These are phyloP conservation scores for Gyrodon lividus DNA, from an alignment of 768 basidiomycete species.

Conservation along the genomic window DNA sequence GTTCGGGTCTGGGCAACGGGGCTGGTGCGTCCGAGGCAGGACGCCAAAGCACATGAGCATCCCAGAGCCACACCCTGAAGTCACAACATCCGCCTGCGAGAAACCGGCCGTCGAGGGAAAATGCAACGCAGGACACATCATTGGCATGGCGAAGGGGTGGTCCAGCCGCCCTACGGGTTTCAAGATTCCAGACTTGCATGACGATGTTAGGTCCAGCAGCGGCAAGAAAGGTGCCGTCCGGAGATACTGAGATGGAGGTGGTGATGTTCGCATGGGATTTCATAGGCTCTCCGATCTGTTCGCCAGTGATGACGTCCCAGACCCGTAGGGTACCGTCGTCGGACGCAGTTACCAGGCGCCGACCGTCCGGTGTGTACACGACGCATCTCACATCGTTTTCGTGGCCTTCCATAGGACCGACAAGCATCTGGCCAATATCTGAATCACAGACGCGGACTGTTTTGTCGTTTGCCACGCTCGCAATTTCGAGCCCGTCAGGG, in stretches of 20 bases:
- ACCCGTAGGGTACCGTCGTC: constrained; percentile 32
- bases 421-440: constrained; percentile 37
- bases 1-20: constrained; percentile 9
- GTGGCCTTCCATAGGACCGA: constrained; percentile 27
- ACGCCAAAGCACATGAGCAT: constrained; percentile 19
- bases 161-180: constrained; percentile 17
- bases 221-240: constrained; percentile 30
- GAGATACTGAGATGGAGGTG: constrained; percentile 32
- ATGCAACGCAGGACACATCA: constrained; percentile 33
- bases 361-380: constrained; percentile 31
- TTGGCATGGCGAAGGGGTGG: constrained; percentile 27
- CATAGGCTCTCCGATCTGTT: constrained; percentile 32
- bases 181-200: constrained; percentile 33
- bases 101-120: constrained; percentile 29
- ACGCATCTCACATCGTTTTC: constrained; percentile 30
- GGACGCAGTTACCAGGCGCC: constrained; percentile 27
- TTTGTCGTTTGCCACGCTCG: constrained; percentile 31
- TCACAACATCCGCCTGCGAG: constrained; percentile 29
- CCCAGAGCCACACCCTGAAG: constrained; percentile 31
- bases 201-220: constrained; percentile 31
- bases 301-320: constrained; percentile 29
- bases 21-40: constrained; percentile 12
- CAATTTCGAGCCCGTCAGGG: constrained; percentile 31
- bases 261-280: constrained; percentile 28
- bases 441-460: constrained; percentile 32